phyloP scores from a whole-genome alignment of 2,329 filamentous ascomycete genomes.

The Zasmidium cellare region DNA sequence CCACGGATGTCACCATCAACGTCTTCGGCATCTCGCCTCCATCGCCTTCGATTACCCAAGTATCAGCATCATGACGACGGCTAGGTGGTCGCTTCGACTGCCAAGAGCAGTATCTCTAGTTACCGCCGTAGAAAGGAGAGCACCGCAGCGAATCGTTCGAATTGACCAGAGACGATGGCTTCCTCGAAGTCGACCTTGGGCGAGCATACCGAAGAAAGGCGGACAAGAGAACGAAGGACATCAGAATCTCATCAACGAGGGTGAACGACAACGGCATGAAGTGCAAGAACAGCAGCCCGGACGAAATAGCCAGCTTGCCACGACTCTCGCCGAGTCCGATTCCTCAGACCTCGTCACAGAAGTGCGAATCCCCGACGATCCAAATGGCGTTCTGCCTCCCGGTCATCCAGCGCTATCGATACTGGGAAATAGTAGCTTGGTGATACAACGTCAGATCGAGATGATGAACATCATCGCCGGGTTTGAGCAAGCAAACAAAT shows the following conservation, averaged over 20 bases:
- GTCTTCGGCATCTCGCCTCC: neutral
- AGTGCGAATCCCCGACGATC: slow-evolving; percentile 62
- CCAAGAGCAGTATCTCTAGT: slow-evolving; percentile 8
- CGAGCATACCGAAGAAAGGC: slow-evolving; percentile 2
- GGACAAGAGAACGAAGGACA: neutral
- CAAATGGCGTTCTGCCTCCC: slow-evolving; percentile 58
- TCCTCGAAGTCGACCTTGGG: slow-evolving; percentile 16
- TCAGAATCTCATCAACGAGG: neutral
- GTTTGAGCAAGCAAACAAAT: slow-evolving; percentile 67
- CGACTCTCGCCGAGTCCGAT: slow-evolving; percentile 47
- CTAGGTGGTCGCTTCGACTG: slow-evolving; percentile 13
- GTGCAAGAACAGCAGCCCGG: slow-evolving; percentile 24
- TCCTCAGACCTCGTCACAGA: slow-evolving; percentile 56
- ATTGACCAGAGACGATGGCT: slow-evolving; percentile 20
- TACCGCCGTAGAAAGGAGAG: neutral
- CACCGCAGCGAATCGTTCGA: slow-evolving; percentile 5
- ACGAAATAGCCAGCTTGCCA: slow-evolving; percentile 41
- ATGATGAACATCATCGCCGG: slow-evolving; percentile 67
- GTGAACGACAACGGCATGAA: slow-evolving; percentile 13
- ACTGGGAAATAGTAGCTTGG: slow-evolving; percentile 61
- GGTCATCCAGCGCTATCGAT: slow-evolving; percentile 59
- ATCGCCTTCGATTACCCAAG: neutral
- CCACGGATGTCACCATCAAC: neutral
- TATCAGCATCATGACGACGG: slow-evolving; percentile 11
- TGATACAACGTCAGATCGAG: slow-evolving; percentile 64